These are phyloP conservation scores for Gomphus bonarii DNA, from an alignment of 1,284 basidiomycete species.

Conservation along the genomic window DNA sequence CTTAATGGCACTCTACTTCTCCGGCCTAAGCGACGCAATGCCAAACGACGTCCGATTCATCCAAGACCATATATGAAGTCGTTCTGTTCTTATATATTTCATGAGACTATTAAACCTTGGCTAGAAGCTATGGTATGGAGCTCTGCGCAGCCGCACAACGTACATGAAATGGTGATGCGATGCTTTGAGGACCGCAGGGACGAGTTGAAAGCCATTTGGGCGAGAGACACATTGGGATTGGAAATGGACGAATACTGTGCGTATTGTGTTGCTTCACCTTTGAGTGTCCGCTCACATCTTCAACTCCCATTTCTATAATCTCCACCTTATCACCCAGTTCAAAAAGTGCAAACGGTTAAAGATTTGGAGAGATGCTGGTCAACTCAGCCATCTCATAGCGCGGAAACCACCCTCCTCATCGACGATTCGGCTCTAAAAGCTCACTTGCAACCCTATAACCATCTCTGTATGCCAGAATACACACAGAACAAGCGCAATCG, in stretches of 20 bases:
- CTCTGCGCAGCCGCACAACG: conserved; percentile 24
- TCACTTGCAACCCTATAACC: conserved; percentile 70
- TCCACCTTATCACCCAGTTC: neutral
- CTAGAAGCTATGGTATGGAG: conserved; percentile 29
- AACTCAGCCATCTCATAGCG: conserved; percentile 33
- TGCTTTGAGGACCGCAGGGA: conserved; percentile 32
- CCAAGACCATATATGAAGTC: conserved; percentile 36
- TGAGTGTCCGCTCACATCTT: neutral
- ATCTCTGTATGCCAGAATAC: conserved; percentile 68
- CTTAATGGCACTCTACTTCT: conserved; percentile 77
- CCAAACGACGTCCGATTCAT: conserved; percentile 19
- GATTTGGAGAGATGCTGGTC: neutral
- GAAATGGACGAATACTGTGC: conserved; percentile 47
- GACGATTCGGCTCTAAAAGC: conserved; percentile 79
- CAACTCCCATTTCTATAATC: neutral
- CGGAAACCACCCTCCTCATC: conserved; percentile 63
- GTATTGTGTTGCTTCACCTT: conserved; percentile 21
- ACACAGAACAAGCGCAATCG: conserved; percentile 30
- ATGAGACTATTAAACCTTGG: conserved; percentile 3
- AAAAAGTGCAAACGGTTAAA: conserved; percentile 11
- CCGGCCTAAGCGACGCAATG: conserved; percentile 32
- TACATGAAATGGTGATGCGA: conserved; percentile 43
- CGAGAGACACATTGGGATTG: conserved; percentile 66
- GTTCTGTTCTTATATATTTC: conserved; percentile 22
- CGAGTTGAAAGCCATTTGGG: conserved; percentile 50